phyloP scores from a whole-genome alignment of 1,139 yeast genomes.

The Nakaseomyces sp. region DNA sequence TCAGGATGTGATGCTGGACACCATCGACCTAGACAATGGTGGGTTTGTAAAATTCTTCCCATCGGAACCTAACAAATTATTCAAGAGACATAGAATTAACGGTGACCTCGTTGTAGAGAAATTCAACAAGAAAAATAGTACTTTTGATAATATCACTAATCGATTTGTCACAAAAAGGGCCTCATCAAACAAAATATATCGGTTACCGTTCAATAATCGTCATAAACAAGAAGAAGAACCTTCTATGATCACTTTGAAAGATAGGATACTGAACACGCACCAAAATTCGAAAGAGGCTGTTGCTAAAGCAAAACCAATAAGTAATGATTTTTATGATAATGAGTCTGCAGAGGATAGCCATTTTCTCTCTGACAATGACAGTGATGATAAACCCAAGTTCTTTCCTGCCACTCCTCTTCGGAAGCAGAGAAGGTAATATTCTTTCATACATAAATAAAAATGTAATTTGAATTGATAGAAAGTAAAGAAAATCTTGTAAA shows the following conservation, averaged over 20 bases:
- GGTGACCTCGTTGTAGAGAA: conserved; percentile 23
- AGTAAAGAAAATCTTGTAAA: too few species aligned
- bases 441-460: background rate
- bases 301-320: background rate
- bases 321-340: background rate
- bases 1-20: conserved; percentile 60
- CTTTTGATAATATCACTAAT: background rate
- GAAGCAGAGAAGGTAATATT: background rate
- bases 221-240: background rate
- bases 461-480: too few species aligned
- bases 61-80: conserved; percentile 21
- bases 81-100: conserved; percentile 23
- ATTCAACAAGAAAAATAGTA: conserved; percentile 7
- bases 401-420: background rate
- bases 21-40: conserved; percentile 30
- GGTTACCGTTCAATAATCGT: background rate
- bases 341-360: background rate
- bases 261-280: background rate
- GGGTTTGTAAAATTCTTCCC: conserved; percentile 35
- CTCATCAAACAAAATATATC: background rate
- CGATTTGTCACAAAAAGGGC: background rate
- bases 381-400: background rate
- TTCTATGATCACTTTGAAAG: background rate
- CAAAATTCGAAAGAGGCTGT: conserved; percentile 1
- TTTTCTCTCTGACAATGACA: background rate